Evolutionary conservation across 345 rosid species (phyloP).

Genomic region (Garcia nutans): DNA sequence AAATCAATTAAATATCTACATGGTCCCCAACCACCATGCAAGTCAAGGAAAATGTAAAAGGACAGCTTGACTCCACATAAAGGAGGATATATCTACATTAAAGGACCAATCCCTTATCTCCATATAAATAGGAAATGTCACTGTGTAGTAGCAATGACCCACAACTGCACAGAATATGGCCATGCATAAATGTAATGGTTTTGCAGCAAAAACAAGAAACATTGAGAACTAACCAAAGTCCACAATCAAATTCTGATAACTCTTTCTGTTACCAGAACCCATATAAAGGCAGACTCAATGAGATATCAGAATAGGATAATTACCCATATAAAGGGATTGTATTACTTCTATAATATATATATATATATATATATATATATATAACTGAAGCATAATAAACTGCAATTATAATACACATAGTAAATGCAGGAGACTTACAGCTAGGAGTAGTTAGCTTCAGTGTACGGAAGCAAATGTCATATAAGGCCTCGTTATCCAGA

Average conservation of each 20-base stretch:
- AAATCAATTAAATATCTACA: too few relatives aligned
- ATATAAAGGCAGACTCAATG: not conserved
- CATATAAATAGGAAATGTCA: not conserved
- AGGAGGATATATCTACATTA: not conserved
- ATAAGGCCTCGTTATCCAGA: conserved; percentile 75
- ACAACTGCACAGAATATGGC: not conserved
- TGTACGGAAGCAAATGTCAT: conserved; percentile 79
- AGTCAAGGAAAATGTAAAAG: too few relatives aligned
- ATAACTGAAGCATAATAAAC: not conserved
- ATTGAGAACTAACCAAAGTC: not conserved
- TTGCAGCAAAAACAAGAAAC: not conserved
- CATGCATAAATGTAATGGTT: not conserved
- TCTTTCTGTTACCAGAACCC: not conserved
- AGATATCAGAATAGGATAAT: not conserved
- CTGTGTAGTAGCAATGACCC: not conserved
- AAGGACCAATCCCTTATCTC: not conserved
- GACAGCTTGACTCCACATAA: too few relatives aligned
- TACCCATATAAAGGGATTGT: not conserved
- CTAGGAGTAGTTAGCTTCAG: conserved; percentile 84
- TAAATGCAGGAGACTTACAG: conserved; percentile 42
- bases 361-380: too few relatives aligned
- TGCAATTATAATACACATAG: not conserved
- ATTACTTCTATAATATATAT: too few relatives aligned
- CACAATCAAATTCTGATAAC: not conserved
- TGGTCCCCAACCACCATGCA: too few relatives aligned